Conservation (phyloP, 2,329 filamentous ascomycete genomes). For the Trichoderma pleuroti region DNA sequence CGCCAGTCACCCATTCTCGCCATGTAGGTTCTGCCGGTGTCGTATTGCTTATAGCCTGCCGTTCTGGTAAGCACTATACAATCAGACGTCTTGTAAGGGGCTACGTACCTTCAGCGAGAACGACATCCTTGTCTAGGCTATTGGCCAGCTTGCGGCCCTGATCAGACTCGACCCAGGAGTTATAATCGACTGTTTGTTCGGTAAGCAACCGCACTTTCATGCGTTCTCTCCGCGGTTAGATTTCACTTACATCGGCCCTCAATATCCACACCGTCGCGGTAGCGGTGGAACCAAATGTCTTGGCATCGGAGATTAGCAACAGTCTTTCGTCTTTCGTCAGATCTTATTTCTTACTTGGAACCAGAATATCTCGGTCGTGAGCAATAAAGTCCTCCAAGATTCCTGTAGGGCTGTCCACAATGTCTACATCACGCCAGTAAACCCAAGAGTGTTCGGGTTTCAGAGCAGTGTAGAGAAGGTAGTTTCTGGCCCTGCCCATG, state of each 20-base stretch:
- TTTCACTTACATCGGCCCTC: constrained; percentile 80
- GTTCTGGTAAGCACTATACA: constrained; percentile 22
- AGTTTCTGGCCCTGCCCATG: constrained; percentile 89
- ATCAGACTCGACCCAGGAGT: constrained; percentile 95
- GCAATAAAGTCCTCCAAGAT: constrained; percentile 95
- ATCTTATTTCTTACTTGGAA: constrained; percentile 72
- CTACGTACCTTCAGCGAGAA: constrained; percentile 79
- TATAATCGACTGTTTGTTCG: constrained; percentile 76
- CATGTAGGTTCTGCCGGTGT: constrained; percentile 88
- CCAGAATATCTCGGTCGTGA: constrained; percentile 87
- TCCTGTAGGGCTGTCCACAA: constrained; percentile 79
- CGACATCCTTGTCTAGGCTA: constrained; percentile 70
- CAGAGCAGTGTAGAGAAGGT: constrained; percentile 76
- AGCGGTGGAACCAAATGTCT: constrained; percentile 98
- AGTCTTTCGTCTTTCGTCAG: background rate
- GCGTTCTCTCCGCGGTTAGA: background rate
- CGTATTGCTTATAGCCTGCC: constrained; percentile 84
- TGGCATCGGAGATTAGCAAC: constrained; percentile 20
- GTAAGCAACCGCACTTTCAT: background rate
- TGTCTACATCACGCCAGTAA: constrained; percentile 97
- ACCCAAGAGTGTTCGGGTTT: constrained; percentile 97
- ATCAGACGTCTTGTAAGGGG: background rate
- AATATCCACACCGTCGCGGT: constrained; percentile 75
- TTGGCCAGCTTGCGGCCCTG: constrained; percentile 73
- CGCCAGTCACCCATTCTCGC: constrained; percentile 88